These are phyloP conservation scores for Boletus bicolor DNA, from an alignment of 768 basidiomycete genomes.

Conservation along the genomic window DNA sequence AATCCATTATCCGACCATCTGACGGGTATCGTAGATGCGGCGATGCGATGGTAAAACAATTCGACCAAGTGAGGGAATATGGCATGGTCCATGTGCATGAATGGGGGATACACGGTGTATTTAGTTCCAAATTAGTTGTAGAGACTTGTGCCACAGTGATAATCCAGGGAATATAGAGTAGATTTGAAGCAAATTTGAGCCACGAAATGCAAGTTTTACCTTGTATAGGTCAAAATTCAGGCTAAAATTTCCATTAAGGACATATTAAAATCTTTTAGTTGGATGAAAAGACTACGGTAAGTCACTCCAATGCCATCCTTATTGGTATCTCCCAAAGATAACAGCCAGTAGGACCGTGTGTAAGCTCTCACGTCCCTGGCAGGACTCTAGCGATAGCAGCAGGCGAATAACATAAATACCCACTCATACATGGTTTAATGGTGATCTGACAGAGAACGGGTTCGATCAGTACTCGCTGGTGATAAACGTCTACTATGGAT, in stretches of 20 bases:
- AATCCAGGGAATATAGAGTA: no score
- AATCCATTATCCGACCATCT: not conserved
- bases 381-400: not conserved
- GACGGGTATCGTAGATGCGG: not conserved
- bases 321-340: not conserved
- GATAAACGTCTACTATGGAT: not conserved
- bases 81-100: not conserved
- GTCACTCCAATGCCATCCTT: no score
- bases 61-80: not conserved
- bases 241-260: no score
- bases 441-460: not conserved
- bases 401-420: not conserved
- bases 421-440: not conserved
- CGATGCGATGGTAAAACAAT: not conserved
- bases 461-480: not conserved
- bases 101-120: not conserved
- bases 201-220: no score
- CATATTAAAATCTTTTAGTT: no score
- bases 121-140: not conserved
- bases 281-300: no score
- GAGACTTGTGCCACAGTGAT: no score
- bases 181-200: no score
- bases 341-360: not conserved
- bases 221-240: no score
- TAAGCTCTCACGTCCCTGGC: conserved; percentile 1